Evolutionary conservation across 768 basidiomycete species (phyloP), one percentile per base, ranked within the genome.

Genomic region (Dictyophora rubrovolvata): DNA sequence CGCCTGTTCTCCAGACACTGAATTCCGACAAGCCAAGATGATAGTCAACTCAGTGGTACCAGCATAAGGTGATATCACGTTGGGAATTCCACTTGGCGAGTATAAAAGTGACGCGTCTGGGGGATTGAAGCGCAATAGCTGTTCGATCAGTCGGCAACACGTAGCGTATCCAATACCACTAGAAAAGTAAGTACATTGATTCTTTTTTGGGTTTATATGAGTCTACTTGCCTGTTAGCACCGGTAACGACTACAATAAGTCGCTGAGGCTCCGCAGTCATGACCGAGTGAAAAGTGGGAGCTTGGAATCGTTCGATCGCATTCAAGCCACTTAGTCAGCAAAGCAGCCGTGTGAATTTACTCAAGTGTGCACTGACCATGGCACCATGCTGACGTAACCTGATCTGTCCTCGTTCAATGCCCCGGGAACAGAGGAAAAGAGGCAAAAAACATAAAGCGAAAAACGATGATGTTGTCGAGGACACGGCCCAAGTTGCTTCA

Each of bases 81-180:
- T 62, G 5, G 62, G 65, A 20, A 63, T 60, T 11, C 53, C 35
- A 36, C 62, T 58, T 34, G 42, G 61, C 77, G 74, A 1, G 81
- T 80, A 20, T 69, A 59, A 55, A 46, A 63, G 64, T 17, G 35
- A 66, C 1, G 79, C 76, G 63, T 88, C 84, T 12, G 76, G 70
- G 5, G 81, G 79, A 59, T 66, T 67, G 14, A 68, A 65, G 47
- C 74, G 73, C n/a, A 80, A 80, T 17, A 92, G 73, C 64, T 90
- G 85, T 63, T 75, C 70, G 49, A 93, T 75, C 7, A 93, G 77
- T 51, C 91, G 84, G 61, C 85, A 81, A 72, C 89, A 91, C 48
- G 88, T 85, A 12, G 87, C 89, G 68, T 86, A 87, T 16, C 91
- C 91, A 17, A 93, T 77, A 58, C 91, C 91, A 42, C 90, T 93